Evolutionary conservation across 73 alveolate species (phyloP), one percentile per base, ranked within the genome.

Genomic region (Paramecium octaurelia): DNA sequence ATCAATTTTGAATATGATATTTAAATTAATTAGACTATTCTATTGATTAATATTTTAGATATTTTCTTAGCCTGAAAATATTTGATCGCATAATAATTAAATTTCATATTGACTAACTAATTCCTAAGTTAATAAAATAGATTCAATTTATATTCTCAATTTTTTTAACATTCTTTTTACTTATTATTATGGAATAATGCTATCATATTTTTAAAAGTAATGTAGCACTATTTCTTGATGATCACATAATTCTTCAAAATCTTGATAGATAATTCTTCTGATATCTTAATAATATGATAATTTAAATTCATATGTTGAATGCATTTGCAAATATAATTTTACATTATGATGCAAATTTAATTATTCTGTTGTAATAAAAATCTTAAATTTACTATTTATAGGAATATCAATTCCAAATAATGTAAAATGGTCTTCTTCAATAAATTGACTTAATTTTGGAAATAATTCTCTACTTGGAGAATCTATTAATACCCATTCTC

Each of bases 401-500:
- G 54, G 75, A 73, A 89, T 89, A 18, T 70, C 88, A n/a, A 58
- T 85, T 44, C 94, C 94, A 43, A 77, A 70, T 23, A 71, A 21
- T 35, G 85, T 83, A 40, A 70, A 69, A 42, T 36, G 35, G 23
- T 69, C 80, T n/a, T 89, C 85, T 38, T 68, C 84, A 12, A 70
- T 77, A 75, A 77, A 80, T 46, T 80, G 46, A 16, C 23, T 43
- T 14, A 80, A 24, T 24, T 83, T 77, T 11, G 94, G 92, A 44
- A 89, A 85, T 14, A 89, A 40, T 46, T 77, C 94, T 68, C 75
- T 70, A 43, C 77, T 89, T 36, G 84, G 85, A 21, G 68, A 60
- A 29, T 83, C 94, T 59, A 89, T 83, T 18, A 89, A 38, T 38
- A 89, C 75, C 94, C 94, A 89, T 24, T 89, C 75, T 12, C 94